Base-by-base conservation (phyloP, 176 grass and related monocot species). In the Melocanna baccifera region DNA sequence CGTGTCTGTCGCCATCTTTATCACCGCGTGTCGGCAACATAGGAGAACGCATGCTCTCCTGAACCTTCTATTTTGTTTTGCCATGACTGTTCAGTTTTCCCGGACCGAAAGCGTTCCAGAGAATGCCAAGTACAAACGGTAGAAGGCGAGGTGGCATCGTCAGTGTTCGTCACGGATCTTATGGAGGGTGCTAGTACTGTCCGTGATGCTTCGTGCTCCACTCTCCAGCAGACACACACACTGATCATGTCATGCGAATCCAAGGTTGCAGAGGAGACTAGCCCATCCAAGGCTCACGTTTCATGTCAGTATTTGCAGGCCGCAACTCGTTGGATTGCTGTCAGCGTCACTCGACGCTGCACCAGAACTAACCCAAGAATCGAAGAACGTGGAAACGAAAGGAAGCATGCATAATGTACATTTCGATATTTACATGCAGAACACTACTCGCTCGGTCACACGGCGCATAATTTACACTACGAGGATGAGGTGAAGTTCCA, bases 391-490 rank as follows among this genome's bases (percentile, higher is more conserved):
- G 37, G 47, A 23, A 46, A 47, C 6, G 53, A 69, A 63, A 37
- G n/a, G 30, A 32, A 22, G 26, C 6, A 30, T 6, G 16, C 23
- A 77, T 87, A 76, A 83, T 76, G 71, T 70, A 68, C 71, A 81
- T 67, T 22, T 56, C 81, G 34, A 86, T 70, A n/a, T 76, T 76
- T 71, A 82, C 83, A 86, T 37, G 11, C 53, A 71, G 77, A 80
- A 45, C 40, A 26, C 55, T 86, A 82, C 73, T 18, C 11, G 26
- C 10, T 39, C 46, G 28, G 26, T 72, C 29, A 62, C 7, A 20
- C 68, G 16, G 50, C 50, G 52, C 79, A 6, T 58, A 41, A 63
- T 83, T 83, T 74, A 83, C 81, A 52, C 28, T 3, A 52, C 8
- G 10, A 30, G 61, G 23, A 6, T 12, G n/a, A 59, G 11, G 39